Base-by-base conservation (phyloP, 768 basidiomycete species). In the Phlebiopsis gigantea region DNA sequence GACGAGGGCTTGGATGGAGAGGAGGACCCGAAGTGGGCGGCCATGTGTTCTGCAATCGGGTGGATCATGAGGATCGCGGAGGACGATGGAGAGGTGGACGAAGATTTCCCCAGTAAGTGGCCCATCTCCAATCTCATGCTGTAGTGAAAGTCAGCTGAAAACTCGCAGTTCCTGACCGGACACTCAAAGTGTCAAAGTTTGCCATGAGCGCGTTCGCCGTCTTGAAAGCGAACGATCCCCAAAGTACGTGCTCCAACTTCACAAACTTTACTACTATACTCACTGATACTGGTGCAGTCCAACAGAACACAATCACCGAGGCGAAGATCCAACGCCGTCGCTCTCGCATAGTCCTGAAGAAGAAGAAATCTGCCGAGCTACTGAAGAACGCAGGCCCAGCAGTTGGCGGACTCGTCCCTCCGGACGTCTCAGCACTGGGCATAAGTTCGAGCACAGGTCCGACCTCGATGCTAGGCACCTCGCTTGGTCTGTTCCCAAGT, bases 41-140 rank as follows among this genome's bases (percentile, higher is more conserved):
- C 76, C 1, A 76, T 73, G 61, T 73, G 92, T 47, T 87, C 84
- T 45, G 88, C 91, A 0, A 77, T 90, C 3, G 93, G 92, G 1
- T 99, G 97, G 96, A 86, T 92, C 39, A 69, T 99, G 72, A 77
- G 93, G 57, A 93, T 98, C 54, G 90, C 93, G 1, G 97, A 99
- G 65, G 91, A 94, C 45, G 95, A 98, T 68, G 97, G 97, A 15
- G 96, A 98, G 69, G 93, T 98, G 0, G 97, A 99, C 68, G 97
- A 98, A 68, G 97, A 99, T 73, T 98, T 95, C 67, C 97, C 96
- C 22, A 90, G 95, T 96, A 69, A 63, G 90, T 77, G 15, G 30
- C 56, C 14, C 29, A 50, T 28, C n/a, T 28, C 0, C 5, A n/a
- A 31, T 49, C n/a, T 24, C 22, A 15, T n/a, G 19, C 49, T 21